Conservation (phyloP, 139 green algal species). For the Chlorella sp. region DNA sequence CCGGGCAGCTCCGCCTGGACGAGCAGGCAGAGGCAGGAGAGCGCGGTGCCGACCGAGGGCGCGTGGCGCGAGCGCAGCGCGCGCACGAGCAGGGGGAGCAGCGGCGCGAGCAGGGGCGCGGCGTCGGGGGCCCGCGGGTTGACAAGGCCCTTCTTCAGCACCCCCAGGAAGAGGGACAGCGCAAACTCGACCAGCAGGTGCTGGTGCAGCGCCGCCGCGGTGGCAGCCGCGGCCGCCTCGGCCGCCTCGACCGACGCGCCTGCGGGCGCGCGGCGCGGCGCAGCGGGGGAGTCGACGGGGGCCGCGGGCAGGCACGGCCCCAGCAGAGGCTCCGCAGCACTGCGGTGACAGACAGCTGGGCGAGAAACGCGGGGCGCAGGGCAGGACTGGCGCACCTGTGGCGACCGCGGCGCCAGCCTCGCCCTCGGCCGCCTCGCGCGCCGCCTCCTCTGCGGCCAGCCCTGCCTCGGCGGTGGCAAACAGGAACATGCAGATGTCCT, state of each 20-base stretch:
- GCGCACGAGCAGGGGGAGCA: conserved; percentile 74
- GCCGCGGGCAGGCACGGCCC: neutral
- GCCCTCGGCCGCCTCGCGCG: neutral
- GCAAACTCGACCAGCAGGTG: conserved; percentile 83
- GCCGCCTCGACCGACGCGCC: too few species aligned
- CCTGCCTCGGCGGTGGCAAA: conserved; percentile 34
- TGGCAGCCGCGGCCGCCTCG: neutral
- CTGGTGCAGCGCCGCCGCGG: conserved; percentile 57
- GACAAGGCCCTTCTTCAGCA: conserved; percentile 55
- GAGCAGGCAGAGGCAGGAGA: conserved; percentile 61
- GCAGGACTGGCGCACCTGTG: neutral
- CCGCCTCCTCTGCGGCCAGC: conserved; percentile 40
- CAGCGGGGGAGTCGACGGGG: neutral
- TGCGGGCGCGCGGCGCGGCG: too few species aligned
- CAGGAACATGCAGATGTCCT: conserved; percentile 67
- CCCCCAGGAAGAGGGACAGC: conserved; percentile 67
- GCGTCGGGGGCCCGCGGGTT: conserved; percentile 25
- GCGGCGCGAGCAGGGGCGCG: conserved; percentile 61
- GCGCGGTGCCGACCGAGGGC: conserved; percentile 46
- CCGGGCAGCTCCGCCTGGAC: conserved; percentile 57
- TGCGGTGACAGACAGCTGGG: neutral
- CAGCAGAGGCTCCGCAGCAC: neutral
- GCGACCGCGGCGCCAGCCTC: conserved; percentile 22
- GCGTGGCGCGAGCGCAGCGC: conserved; percentile 57
- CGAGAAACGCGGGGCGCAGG: neutral